Evolutionary conservation across 805 yeast genomes (phyloP), one percentile per base, ranked within the genome.

Genomic region (Nakazawaea sp.): DNA sequence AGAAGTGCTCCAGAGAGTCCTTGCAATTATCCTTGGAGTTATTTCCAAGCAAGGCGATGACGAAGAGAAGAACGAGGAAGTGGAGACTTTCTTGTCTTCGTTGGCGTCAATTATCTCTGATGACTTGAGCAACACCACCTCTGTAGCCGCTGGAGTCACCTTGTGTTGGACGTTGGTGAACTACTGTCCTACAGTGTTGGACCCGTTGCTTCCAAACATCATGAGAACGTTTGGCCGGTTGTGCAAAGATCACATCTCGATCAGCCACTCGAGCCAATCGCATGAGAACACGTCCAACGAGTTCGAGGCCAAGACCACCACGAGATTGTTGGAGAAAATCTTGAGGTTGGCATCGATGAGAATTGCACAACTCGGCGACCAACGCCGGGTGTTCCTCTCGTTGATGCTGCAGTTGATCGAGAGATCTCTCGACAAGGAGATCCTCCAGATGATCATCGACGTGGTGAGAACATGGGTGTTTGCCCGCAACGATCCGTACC

Each of bases 401-500:
- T 64, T 89, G 5, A 67, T 92, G 39, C 96, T 96, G 0, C 95
- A 90, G 47, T 65, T 90, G 45, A 84, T 92, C 45, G 98, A 92
- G 48, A 71, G 95, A 27, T 84, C 96, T 0, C 70, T 76, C 42
- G 96, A 89, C 50, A 78, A 78, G 42, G 77, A 72, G 18, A 72
- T 92, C 7, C 64, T 89, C 43, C 74, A 74, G 43, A 81, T 80
- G 51, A 83, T 92, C 32, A 76, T 90, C 18, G 68, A 70, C 20
- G 78, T 88, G 45, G 90, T 89, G 1, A 75, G 89, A 50, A 71
- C 72, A 12, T 92, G 99, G 98, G 90, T 89, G 0, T 88, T 94
- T 52, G 75, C 86, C 2, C 75, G 80, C 40, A 66, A 76, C 4
- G 96, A 86, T 45, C 68, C 86, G 17, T 88, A 88, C 65, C 99